Evolutionary conservation across 192 early-diverging fungal genomes (phyloP), one percentile per base, ranked within the genome.

Genomic region (Rhizophlyctis rosea): DNA sequence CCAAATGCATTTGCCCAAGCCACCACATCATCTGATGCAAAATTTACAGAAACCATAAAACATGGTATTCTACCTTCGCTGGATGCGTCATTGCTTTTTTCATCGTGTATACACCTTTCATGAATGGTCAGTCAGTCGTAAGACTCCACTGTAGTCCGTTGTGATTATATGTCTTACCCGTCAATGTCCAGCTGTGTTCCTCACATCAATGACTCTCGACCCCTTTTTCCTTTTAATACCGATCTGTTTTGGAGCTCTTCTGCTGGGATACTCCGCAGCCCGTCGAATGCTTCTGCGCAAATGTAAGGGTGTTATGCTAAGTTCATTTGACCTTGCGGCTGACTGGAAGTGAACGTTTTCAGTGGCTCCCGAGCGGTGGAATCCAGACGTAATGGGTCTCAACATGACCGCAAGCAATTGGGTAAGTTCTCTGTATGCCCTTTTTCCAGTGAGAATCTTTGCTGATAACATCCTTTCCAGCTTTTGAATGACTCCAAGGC

Each of bases 171-270:
- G 39, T n/a, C 9, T 25, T 13, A 53, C 58, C 16, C 50, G 55
- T 35, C 23, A 30, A 28, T 69, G 58, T 47, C 35, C 52, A 78
- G 80, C 81, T 1, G 78, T 90, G 25, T 98, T 98, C 70, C 78
- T 87, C 49, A 91, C 85, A 23, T 88, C 85, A 39, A 76, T 74
- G 70, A 71, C 79, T 35, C 70, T 91, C 14, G 77, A 86, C 54
- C 89, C 86, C 36, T 60, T 92, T 31, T 91, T 78, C 70, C 82
- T 92, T 76, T 80, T 94, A 32, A 89, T 96, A 54, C 87, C 95
- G 5, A 64, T 92, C 13, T 83, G 66, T 13, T 92, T 89, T 68
- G 95, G 95, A 11, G 65, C 55, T 11, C 31, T 76, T 13, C 57
- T 75, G 13, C 61, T 68, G 21, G 25, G 59, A 5, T 75, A 75